Evolutionary conservation across 2,329 filamentous ascomycete species (phyloP).

Genomic region (Colletotrichum sp.): DNA sequence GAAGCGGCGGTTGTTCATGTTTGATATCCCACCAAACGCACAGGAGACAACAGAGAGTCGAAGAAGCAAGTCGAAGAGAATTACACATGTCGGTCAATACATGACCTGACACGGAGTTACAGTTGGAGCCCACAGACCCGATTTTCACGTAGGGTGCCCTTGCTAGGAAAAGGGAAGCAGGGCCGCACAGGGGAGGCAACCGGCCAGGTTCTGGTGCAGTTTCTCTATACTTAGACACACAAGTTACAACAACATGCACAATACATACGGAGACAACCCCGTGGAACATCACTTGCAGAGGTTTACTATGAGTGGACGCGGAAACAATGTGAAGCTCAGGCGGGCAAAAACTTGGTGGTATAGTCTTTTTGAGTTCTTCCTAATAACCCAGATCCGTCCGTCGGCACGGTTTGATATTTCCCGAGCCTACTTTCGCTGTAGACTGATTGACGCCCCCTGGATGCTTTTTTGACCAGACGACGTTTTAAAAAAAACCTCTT

Average conservation of each 20-base stretch:
- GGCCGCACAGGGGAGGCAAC: not conserved
- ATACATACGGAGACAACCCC: not conserved
- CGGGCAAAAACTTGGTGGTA: constrained; percentile 22
- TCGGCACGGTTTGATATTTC: constrained; percentile 9
- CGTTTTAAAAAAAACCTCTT: constrained; percentile 15
- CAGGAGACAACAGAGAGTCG: not conserved
- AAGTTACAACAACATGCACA: not conserved
- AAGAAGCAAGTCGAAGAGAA: not conserved
- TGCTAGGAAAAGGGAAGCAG: not conserved
- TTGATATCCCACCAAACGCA: constrained; percentile 12
- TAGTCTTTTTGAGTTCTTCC: constrained; percentile 21
- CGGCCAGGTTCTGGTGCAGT: not conserved
- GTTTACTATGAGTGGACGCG: not conserved
- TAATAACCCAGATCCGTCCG: constrained; percentile 20
- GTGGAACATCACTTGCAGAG: not conserved
- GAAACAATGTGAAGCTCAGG: not conserved
- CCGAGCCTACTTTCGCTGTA: constrained; percentile 9
- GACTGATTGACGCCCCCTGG: constrained; percentile 13
- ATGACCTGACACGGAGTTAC: not conserved
- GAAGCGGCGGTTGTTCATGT: not conserved
- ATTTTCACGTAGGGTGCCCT: not conserved
- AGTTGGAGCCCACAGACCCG: not conserved
- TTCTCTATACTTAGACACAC: not conserved
- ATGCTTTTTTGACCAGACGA: constrained; percentile 10
- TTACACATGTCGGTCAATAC: not conserved